Evolutionary conservation across 176 grass and related monocot genomes (phyloP).

Genomic region (Musa beccarii): DNA sequence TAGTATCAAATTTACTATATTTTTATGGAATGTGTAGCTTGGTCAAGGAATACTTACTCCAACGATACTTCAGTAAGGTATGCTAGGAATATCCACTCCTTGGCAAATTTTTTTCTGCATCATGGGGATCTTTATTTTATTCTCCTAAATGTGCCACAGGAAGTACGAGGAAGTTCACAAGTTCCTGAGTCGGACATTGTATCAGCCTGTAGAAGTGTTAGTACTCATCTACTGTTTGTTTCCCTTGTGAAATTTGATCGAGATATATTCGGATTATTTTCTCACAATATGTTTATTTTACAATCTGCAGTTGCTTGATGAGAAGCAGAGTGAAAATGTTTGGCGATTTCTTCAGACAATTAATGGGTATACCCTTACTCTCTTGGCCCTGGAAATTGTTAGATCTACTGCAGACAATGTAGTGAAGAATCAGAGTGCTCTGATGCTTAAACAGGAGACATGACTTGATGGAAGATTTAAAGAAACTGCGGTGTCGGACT

Average conservation of each 20-base stretch:
- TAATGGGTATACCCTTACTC: constrained; percentile 41
- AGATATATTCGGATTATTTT: background rate
- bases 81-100: background rate
- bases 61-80: constrained; percentile 98
- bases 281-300: background rate
- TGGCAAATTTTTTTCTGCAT: background rate
- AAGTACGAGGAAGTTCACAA: constrained; percentile 65
- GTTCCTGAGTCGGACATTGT: constrained; percentile 90
- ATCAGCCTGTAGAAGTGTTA: constrained; percentile 84
- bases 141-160: constrained; percentile 36
- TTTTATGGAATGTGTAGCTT: constrained; percentile 92
- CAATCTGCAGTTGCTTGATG: constrained; percentile 62
- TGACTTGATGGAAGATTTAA: constrained; percentile 73
- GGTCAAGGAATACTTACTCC: constrained; percentile 84
- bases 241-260: background rate
- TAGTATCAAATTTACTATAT: constrained; percentile 89
- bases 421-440: background rate
- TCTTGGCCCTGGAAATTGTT: constrained; percentile 7
- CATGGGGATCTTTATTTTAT: constrained; percentile 21
- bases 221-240: background rate
- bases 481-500: constrained; percentile 73
- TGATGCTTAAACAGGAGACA: constrained; percentile 52
- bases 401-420: background rate
- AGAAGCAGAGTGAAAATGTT: constrained; percentile 74
- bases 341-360: constrained; percentile 88